Base-by-base conservation (phyloP, 306 rosid species). In the Begonia fuchsioides region DNA sequence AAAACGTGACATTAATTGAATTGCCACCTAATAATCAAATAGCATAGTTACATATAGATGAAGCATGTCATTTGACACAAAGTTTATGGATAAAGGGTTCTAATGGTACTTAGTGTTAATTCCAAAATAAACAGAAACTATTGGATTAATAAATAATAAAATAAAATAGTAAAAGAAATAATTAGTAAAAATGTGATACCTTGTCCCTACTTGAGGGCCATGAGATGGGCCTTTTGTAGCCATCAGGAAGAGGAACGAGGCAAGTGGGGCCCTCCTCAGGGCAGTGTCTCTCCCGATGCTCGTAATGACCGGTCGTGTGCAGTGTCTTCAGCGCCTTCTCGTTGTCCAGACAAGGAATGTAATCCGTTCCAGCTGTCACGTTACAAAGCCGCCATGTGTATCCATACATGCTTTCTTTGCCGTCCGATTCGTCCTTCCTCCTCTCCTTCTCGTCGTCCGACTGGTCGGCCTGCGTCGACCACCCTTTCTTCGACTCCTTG, bases 221-320 rank as follows among this genome's bases (percentile, higher is more conserved):
- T 73, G 57, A 61, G 56, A 86, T 61, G 12, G 86, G 66, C 58
- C 16, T 58, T 64, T 72, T 79, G 48, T 82, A 86, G 44, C 93
- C 83, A 65, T 76, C 68, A 5, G 93, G 90, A 54, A 86, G 65
- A 56, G 86, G 55, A 70, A 79, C 93, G 13, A 86, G 96, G 69
- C 96, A 86, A 43, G 79, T 76, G 49, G 77, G 48, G 54, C 76
- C 57, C 57, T 71, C 77, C 55, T 70, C 74, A 4, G 90, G 96
- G 66, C 96, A 82, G 72, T 86, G 96, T 70, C 96, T 76, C 72
- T 86, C 96, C 39, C 81, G 69, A 43, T 82, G 90, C 67, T 86
- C 71, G 53, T 72, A 82, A 69, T 82, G 93, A 17, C 38, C 47
- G 59, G 60, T 79, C 63, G 79, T 72, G 51, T 2, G 68, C 52